Conservation (phyloP, 768 basidiomycete genomes). For the Gloeophyllum trabeum region DNA sequence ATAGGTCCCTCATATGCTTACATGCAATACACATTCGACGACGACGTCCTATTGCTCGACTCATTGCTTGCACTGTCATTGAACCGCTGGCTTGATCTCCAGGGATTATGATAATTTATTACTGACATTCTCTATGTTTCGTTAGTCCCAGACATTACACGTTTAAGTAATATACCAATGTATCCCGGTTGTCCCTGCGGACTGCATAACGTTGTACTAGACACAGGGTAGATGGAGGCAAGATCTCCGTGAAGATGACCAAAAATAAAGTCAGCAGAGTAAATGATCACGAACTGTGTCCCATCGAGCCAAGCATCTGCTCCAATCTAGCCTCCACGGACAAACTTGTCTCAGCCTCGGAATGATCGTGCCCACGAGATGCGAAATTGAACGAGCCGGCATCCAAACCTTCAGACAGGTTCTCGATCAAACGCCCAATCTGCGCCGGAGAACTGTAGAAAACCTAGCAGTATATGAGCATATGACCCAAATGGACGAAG, state of each 20-base stretch:
- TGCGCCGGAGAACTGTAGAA: conserved; percentile 68
- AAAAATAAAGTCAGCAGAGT: conserved; percentile 12
- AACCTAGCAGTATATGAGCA: conserved; percentile 33
- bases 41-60: conserved; percentile 50
- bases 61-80: conserved; percentile 55
- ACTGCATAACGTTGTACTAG: conserved; percentile 4
- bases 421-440: conserved; percentile 78
- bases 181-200: conserved; percentile 1
- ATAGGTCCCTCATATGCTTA: conserved; percentile 57
- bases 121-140: background rate
- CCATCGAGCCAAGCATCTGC: conserved; percentile 44
- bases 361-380: conserved; percentile 29
- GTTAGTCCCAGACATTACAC: background rate
- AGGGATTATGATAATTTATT: conserved; percentile 26
- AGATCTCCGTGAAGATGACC: conserved; percentile 8
- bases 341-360: conserved; percentile 53
- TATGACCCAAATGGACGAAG: conserved; percentile 5
- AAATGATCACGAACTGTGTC: conserved; percentile 16
- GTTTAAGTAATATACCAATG: no score
- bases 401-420: conserved; percentile 71
- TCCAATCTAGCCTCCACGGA: conserved; percentile 71
- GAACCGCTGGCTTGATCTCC: conserved; percentile 66
- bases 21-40: conserved; percentile 51
- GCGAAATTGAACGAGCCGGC: conserved; percentile 74
- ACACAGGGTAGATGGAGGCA: conserved; percentile 4